A percentile compares a stretch with the other conserved stretches of the same genome.
Evolutionary conservation across 2,329 filamentous ascomycete genomes (phyloP).

Genomic region (Cladophialophora yegresii): DNA sequence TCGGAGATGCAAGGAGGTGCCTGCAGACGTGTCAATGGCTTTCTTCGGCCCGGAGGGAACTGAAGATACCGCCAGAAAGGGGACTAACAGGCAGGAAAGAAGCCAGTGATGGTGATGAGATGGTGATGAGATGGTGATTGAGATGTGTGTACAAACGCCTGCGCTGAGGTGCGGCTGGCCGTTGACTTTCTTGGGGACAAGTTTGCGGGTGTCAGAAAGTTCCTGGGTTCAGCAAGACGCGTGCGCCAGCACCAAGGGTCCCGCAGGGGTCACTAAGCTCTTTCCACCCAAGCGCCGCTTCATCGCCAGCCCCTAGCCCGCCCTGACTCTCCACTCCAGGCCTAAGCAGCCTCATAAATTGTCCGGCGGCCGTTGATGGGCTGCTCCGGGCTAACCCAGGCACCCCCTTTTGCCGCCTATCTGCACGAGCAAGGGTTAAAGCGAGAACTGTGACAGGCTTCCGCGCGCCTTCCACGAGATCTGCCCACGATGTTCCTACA

Average conservation of each 20-base stretch:
- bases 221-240: constrained; percentile 17
- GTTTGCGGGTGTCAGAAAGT: constrained; percentile 19
- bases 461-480: constrained; percentile 15
- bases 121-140: constrained; percentile 15
- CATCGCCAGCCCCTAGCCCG: constrained; percentile 21
- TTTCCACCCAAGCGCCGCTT: constrained; percentile 20
- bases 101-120: constrained; percentile 14
- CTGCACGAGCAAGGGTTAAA: constrained; percentile 24
- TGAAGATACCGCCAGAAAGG: neutral
- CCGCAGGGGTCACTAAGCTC: constrained; percentile 10
- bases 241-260: constrained; percentile 8
- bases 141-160: constrained; percentile 9
- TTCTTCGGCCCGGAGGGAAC: neutral
- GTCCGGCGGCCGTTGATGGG: constrained; percentile 14
- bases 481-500: constrained; percentile 5
- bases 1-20: constrained; percentile 23
- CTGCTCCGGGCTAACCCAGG: neutral
- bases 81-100: constrained; percentile 19
- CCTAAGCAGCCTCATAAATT: constrained; percentile 17
- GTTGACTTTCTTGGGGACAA: constrained; percentile 25
- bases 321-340: neutral
- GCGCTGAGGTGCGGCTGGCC: constrained; percentile 25
- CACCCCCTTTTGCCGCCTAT: constrained; percentile 18
- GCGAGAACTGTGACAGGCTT: constrained; percentile 13
- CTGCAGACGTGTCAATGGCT: constrained; percentile 29